A percentile compares a stretch with the other conserved stretches of the same genome.
These are phyloP conservation scores for Coemansia sp. DNA, from an alignment of 192 early-diverging fungal genomes.

Conservation along the genomic window DNA sequence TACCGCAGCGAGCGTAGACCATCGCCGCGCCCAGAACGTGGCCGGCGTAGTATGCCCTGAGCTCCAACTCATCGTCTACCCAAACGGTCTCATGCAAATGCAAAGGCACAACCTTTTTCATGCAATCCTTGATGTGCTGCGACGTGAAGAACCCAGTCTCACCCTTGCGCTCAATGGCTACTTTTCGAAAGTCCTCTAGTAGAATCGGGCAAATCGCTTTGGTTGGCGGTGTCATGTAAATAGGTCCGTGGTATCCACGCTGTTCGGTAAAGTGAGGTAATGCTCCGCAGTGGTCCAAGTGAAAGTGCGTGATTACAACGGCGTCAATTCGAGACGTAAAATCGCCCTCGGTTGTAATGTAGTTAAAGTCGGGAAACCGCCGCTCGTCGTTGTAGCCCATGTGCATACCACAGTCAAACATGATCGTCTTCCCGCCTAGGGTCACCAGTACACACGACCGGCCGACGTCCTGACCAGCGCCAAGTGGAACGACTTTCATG, in stretches of 20 bases:
- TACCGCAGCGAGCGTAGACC: constrained; percentile 78
- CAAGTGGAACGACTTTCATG: constrained; percentile 65
- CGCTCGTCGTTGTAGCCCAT: constrained; percentile 94
- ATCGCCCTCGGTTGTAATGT: constrained; percentile 80
- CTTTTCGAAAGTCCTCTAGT: constrained; percentile 93
- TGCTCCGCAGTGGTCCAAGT: constrained; percentile 98
- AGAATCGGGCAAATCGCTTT: constrained; percentile 93
- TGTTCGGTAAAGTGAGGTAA: constrained; percentile 95
- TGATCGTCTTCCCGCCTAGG: constrained; percentile 79
- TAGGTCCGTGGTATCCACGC: constrained; percentile 91
- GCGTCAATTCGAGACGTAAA: constrained; percentile 85
- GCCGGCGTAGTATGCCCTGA: constrained; percentile 92
- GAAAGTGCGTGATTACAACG: constrained; percentile 96
- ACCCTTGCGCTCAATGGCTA: constrained; percentile 85
- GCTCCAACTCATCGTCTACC: constrained; percentile 82
- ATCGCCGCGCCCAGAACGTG: constrained; percentile 98
- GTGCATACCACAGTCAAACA: constrained; percentile 93
- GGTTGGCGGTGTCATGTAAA: constrained; percentile 98
- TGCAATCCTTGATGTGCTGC: constrained; percentile 87
- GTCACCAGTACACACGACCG: constrained; percentile 80
- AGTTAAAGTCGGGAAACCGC: constrained; percentile 93
- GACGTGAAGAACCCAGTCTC: constrained; percentile 89
- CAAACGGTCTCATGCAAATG: constrained; percentile 83
- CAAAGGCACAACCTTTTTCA: constrained; percentile 91
- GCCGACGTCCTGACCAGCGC: constrained; percentile 88